phyloP scores from a whole-genome alignment of 345 rosid species.

The Carallia brachiata region DNA sequence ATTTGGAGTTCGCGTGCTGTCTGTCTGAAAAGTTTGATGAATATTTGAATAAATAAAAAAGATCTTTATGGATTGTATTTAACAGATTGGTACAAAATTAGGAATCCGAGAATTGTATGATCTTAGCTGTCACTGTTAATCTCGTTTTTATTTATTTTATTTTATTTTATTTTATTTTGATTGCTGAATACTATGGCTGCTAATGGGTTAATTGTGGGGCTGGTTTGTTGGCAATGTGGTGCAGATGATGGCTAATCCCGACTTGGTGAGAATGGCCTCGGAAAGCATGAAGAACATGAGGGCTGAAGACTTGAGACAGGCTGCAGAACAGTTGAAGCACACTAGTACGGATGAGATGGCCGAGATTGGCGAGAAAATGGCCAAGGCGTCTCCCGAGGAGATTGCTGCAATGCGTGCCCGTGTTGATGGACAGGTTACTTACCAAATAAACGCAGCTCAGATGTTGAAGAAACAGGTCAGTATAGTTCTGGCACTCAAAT shows the following conservation, averaged over 20 bases:
- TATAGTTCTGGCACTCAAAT: neutral
- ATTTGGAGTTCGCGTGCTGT: no score
- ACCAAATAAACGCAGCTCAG: conserved; percentile 72
- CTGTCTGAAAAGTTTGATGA: no score
- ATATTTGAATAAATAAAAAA: no score
- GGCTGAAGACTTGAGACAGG: conserved; percentile 82
- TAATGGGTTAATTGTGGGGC: neutral
- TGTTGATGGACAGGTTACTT: conserved; percentile 68
- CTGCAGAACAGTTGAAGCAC: conserved; percentile 86
- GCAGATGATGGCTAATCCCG: conserved; percentile 97
- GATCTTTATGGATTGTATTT: no score
- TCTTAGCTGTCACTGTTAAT: no score
- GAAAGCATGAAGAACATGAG: conserved; percentile 90
- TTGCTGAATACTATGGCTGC: neutral
- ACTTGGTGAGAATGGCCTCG: conserved; percentile 91
- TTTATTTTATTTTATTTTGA: neutral
- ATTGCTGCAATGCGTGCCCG: conserved; percentile 74
- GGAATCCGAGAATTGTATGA: no score
- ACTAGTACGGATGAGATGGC: conserved; percentile 83
- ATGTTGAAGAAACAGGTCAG: conserved; percentile 78
- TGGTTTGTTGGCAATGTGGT: conserved; percentile 7
- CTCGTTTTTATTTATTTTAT: neutral
- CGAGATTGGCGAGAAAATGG: conserved; percentile 86
- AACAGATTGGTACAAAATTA: no score
- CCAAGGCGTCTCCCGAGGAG: conserved; percentile 81